Evolutionary conservation across 2,329 filamentous ascomycete genomes (phyloP), one percentile per base, ranked within the genome.

Genomic region (Fusarium sp.): DNA sequence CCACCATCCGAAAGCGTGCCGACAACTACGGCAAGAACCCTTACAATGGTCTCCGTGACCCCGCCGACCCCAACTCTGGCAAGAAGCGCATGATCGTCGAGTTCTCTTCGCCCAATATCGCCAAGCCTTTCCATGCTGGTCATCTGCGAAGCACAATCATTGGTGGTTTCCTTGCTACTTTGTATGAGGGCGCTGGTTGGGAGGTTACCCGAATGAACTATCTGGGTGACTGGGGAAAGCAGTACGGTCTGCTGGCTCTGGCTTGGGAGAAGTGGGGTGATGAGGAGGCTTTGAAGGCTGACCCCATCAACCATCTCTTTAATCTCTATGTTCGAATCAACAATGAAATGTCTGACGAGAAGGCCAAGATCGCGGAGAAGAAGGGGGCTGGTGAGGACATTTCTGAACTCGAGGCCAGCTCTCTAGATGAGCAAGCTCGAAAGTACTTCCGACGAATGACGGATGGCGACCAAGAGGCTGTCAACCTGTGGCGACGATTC

Each of bases 91-190:
- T 89, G 76, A 87, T 96, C 52, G 87, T 96, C 73, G 93, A 96
- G 76, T 96, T 95, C 80, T 94, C 91, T 9, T 94, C 91, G 9
- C 93, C 93, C 51, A 96, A 96, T 78, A 94, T 96, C 63, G 93
- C 93, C 45, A 95, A 95, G 81, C 92, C 91, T 24, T 94, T 94
- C 83, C 91, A 94, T 76, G 92, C 91, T 39, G 91, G 91, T 14
- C 92, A 95, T 79, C 82, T 94, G 73, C 86, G 92, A 75, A 92
- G 89, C 72, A 95, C 92, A 38, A 94, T 94, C 76, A 94, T 94
- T 64, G 92, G 92, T 49, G 91, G 91, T 39, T 94, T 94, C 81
- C 83, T 94, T 40, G 83, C 90, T 22, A 93, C 93, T 76, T 80
- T 94, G 18, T 92, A 93, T 77, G 85, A 91, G 73, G 83, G 82